Base-by-base conservation (phyloP, 2,329 filamentous ascomycete genomes). In the Phaeosphaeriaceae sp. region DNA sequence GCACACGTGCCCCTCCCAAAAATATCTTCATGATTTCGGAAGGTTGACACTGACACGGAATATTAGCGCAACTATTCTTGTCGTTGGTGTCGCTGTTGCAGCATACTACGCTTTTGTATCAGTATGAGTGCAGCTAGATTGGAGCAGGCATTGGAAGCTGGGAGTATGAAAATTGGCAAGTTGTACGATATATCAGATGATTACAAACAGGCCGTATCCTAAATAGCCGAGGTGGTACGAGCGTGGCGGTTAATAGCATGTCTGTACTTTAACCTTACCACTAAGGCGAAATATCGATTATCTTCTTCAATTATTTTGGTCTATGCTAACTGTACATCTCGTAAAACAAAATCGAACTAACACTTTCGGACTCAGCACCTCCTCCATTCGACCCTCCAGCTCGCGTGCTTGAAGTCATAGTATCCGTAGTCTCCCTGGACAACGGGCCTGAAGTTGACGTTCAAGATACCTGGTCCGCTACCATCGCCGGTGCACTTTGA, bases 401-500 rank as follows among this genome's bases (percentile, higher is more conserved):
- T 57, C 18, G 63, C 64, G 26, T 50, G 57, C 53, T 66, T 69
- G 43, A 70, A 58, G 36, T 67, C 62, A 46, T 65, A 70, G 11
- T 35, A 46, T 1, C 67, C 67, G 33, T 46, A 52, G 9, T 64
- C 58, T 5, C 67, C 67, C 30, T 63, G 56, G 3, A 70, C 50
- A 1, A 66, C 64, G 2, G 66, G 66, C 35, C 67, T 51, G 36
- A 61, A 58, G 43, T 70, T 70, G 38, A 70, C 59, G 42, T 70
- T 70, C 46, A 70, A 48, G 33, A 70, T 67, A 4, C 67, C 67
- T 2, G 63, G 59, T 32, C 60, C 63, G 1, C 66, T 63, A 46
- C 62, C 62, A 13, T 46, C 37, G 18, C 58, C 58, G 6, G 56
- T 68, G 53, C 67, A 70, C 43, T 64, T 66, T 4, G 63, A 67